Conservation (phyloP, 257 asterid species). For the Galeopsis tetrahit region DNA sequence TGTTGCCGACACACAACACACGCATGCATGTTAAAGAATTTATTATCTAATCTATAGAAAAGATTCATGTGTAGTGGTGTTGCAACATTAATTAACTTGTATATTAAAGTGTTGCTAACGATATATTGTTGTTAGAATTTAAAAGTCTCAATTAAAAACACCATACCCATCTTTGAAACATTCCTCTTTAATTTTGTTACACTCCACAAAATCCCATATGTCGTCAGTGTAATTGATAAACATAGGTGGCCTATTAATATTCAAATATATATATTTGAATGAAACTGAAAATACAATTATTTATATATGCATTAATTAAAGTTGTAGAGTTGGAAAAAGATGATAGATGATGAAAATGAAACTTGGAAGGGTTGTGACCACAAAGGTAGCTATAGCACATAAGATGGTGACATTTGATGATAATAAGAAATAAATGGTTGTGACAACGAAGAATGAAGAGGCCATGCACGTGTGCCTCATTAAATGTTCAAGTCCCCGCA, state of each 20-base stretch:
- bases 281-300: too few species aligned
- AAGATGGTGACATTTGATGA: slow-evolving; percentile 23
- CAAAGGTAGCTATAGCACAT: background rate
- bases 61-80: background rate
- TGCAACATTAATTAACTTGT: background rate
- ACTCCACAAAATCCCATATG: too few species aligned
- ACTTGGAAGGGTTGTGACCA: background rate
- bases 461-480: slow-evolving; percentile 41
- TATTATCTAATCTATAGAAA: background rate
- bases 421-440: slow-evolving; percentile 25
- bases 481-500: slow-evolving; percentile 25
- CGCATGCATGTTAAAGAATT: background rate
- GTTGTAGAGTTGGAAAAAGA: background rate
- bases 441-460: slow-evolving; percentile 7
- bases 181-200: background rate
- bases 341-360: background rate
- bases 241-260: too few species aligned
- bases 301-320: background rate
- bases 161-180: background rate
- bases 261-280: too few species aligned
- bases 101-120: background rate
- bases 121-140: background rate
- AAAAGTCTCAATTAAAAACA: background rate
- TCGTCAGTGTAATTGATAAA: too few species aligned
- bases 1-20: slow-evolving; percentile 8